Evolutionary conservation across 2,329 filamentous ascomycete species (phyloP).

Genomic region (Colletotrichum liriopes): DNA sequence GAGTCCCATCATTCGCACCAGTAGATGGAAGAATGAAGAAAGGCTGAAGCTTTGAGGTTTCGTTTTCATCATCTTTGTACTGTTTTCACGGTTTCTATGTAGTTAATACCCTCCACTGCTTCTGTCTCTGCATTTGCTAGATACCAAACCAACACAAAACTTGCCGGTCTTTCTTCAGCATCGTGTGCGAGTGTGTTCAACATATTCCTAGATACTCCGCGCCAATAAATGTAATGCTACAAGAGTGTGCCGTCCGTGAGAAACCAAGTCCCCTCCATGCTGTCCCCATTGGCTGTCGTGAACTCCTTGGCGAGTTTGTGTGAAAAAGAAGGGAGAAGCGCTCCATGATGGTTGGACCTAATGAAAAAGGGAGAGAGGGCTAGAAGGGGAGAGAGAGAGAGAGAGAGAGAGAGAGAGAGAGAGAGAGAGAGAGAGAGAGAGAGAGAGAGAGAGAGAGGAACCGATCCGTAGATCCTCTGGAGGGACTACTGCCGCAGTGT

Average conservation of each 20-base stretch:
- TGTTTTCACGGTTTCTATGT: constrained; percentile 2
- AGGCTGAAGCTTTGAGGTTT: not conserved
- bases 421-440: not conserved
- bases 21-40: not conserved
- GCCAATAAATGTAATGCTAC: constrained; percentile 5
- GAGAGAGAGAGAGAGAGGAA: not conserved
- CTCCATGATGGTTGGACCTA: not conserved
- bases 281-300: not conserved
- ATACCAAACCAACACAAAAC: constrained; percentile 14
- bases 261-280: constrained; percentile 1
- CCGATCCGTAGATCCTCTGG: not conserved
- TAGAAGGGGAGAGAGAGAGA: not conserved
- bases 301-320: not conserved
- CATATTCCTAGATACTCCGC: constrained; percentile 7
- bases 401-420: not conserved
- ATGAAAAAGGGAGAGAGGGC: constrained; percentile 29
- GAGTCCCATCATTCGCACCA: not conserved
- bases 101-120: constrained; percentile 14
- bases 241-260: constrained; percentile 7
- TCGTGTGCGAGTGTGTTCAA: not conserved
- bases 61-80: not conserved
- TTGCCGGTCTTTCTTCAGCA: not conserved
- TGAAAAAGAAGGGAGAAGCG: not conserved
- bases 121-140: not conserved
- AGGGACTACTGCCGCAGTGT: constrained; percentile 18